These are phyloP conservation scores for Coemansia sp. DNA, from an alignment of 192 early-diverging fungal genomes.

Conservation along the genomic window DNA sequence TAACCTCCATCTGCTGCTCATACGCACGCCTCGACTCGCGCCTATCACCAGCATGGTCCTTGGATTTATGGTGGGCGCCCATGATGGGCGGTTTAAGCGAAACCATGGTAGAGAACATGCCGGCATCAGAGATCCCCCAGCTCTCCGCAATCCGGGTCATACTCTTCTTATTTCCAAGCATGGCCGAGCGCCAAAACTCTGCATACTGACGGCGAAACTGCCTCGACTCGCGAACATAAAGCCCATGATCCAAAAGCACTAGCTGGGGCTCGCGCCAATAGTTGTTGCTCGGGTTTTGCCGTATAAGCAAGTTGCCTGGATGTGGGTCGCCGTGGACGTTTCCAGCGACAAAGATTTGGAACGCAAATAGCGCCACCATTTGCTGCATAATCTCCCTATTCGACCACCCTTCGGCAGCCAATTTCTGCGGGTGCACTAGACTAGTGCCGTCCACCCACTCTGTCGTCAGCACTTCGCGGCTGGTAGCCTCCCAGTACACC, in stretches of 20 bases:
- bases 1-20: constrained; percentile 71
- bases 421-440: constrained; percentile 57
- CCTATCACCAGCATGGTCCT: neutral
- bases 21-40: constrained; percentile 55
- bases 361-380: constrained; percentile 76
- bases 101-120: constrained; percentile 46
- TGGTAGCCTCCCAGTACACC: constrained; percentile 69
- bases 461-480: constrained; percentile 70
- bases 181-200: constrained; percentile 80
- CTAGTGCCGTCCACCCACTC: constrained; percentile 90
- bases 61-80: neutral
- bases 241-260: constrained; percentile 88
- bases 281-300: constrained; percentile 59
- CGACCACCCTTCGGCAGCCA: constrained; percentile 32
- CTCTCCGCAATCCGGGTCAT: constrained; percentile 62
- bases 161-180: constrained; percentile 64
- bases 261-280: constrained; percentile 56
- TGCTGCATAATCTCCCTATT: constrained; percentile 62
- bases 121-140: constrained; percentile 64
- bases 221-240: constrained; percentile 76
- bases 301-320: constrained; percentile 79
- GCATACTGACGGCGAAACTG: constrained; percentile 77
- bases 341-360: constrained; percentile 82
- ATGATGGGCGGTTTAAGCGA: constrained; percentile 37
- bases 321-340: constrained; percentile 91